Evolutionary conservation across 805 yeast species (phyloP), one percentile per base, ranked within the genome.

Genomic region (Jamesozyma jinghongensis): DNA sequence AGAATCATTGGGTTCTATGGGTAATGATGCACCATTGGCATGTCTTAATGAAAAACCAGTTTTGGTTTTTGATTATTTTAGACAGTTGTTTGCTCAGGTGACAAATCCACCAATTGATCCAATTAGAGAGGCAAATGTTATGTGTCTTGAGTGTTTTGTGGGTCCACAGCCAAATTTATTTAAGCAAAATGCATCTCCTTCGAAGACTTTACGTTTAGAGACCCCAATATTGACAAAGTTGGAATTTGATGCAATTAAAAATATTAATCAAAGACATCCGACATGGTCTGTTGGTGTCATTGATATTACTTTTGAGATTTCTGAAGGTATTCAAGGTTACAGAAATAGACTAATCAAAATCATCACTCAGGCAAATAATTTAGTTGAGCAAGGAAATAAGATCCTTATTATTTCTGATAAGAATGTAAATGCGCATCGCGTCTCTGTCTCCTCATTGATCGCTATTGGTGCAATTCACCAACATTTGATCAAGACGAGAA

Each of bases 21-120:
- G 98, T 71, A 90, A 90, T 59, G 98, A 90, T 60, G 79, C 92
- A 38, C 94, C 97, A 11, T 71, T 90, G 49, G 97, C 97, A 0
- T 92, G 98, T 66, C 68, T 90, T 52, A 81, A 95, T 30, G 90
- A 85, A 59, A 94, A 87, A 65, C 97, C 98, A 33, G 81, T 81
- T 51, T 67, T 92, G 47, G 69, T 86, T 48, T 90, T 84, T 63
- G 98, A 92, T 57, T 90, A 90, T 68, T 92, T 90, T 73, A 79
- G 95, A 56, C 95, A 90, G 64, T 73, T 90, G 57, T 90, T 90
- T 68, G 98, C 98, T 17, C 98, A 90, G 67, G 98, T 90, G 42
- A 90, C 98, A 26, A 90, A 90, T 67, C 98, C 98, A 43, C 97
- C 98, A 38, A 92, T 90, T 59, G 98, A 90, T 63, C 97, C 98